These are phyloP conservation scores for Elsinoe australis DNA, from an alignment of 2,329 filamentous ascomycete species.

Conservation along the genomic window DNA sequence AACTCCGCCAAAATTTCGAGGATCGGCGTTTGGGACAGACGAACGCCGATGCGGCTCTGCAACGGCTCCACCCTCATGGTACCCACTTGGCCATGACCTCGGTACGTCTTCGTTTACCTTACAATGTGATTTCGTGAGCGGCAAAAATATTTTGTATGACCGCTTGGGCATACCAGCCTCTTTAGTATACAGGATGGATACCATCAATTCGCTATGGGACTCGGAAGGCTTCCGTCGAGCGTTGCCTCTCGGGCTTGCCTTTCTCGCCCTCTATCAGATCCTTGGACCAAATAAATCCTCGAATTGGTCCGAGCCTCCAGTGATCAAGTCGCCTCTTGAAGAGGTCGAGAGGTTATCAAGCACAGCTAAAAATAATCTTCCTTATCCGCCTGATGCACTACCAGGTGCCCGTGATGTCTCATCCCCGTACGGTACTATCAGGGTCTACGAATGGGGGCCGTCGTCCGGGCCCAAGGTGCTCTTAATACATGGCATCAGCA, in stretches of 20 bases:
- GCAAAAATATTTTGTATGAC: neutral
- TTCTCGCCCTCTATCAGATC: constrained; percentile 9
- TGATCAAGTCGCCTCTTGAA: constrained; percentile 27
- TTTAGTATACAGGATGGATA: neutral
- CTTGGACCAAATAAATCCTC: neutral
- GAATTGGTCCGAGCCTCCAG: neutral
- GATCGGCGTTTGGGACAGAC: constrained; percentile 3
- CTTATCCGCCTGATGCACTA: constrained; percentile 62
- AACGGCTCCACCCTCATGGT: neutral
- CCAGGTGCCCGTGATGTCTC: constrained; percentile 61
- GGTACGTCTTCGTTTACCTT: neutral
- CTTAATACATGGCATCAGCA: constrained; percentile 73
- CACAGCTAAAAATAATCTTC: constrained; percentile 27
- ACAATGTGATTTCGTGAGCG: neutral
- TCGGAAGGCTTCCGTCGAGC: constrained; percentile 1
- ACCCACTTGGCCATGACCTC: constrained; percentile 1
- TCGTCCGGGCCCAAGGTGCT: constrained; percentile 63
- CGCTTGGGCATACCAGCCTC: no score
- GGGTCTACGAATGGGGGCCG: constrained; percentile 76
- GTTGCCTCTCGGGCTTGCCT: neutral
- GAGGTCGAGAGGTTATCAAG: constrained; percentile 25
- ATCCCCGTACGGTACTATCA: constrained; percentile 62
- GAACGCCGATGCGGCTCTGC: constrained; percentile 13
- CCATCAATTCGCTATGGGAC: neutral
- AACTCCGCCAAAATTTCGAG: constrained; percentile 6